Evolutionary conservation across 1,284 basidiomycete species (phyloP).

Genomic region (Cryptococcus sp.): DNA sequence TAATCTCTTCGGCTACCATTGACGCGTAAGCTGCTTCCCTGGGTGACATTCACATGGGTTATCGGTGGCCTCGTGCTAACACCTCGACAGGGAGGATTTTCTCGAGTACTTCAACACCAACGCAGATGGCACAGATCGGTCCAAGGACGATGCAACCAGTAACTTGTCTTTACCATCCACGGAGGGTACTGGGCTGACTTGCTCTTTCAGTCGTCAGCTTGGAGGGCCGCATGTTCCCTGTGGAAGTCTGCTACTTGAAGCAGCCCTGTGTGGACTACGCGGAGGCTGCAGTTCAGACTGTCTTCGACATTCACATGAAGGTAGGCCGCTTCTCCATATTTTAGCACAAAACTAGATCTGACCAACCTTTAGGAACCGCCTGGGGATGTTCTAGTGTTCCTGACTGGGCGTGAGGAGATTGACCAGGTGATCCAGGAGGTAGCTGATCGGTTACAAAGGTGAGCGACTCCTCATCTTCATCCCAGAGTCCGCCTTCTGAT

Average conservation of each 20-base stretch:
- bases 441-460: conserved; percentile 73
- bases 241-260: conserved; percentile 72
- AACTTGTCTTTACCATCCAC: conserved; percentile 6
- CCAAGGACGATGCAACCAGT: conserved; percentile 49
- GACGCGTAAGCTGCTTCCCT: conserved; percentile 59
- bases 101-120: conserved; percentile 76
- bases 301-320: conserved; percentile 80
- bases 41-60: not conserved
- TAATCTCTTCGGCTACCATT: conserved; percentile 92
- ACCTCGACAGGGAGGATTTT: conserved; percentile 59
- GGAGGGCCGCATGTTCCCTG: conserved; percentile 89
- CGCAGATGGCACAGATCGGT: conserved; percentile 45
- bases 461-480: conserved; percentile 41
- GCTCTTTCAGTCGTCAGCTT: conserved; percentile 72
- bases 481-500: not conserved
- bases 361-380: conserved; percentile 56
- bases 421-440: conserved; percentile 79
- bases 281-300: conserved; percentile 73
- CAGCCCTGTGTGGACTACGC: conserved; percentile 78
- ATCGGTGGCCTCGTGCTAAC: not conserved
- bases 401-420: conserved; percentile 97
- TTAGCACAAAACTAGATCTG: not conserved
- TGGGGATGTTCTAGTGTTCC: conserved; percentile 89
- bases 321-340: conserved; percentile 51
- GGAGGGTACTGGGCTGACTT: conserved; percentile 43